A percentile compares a stretch with the other conserved stretches of the same genome.
phyloP scores from a whole-genome alignment of 2,329 filamentous ascomycete genomes.

The Calonectria pteridis region DNA sequence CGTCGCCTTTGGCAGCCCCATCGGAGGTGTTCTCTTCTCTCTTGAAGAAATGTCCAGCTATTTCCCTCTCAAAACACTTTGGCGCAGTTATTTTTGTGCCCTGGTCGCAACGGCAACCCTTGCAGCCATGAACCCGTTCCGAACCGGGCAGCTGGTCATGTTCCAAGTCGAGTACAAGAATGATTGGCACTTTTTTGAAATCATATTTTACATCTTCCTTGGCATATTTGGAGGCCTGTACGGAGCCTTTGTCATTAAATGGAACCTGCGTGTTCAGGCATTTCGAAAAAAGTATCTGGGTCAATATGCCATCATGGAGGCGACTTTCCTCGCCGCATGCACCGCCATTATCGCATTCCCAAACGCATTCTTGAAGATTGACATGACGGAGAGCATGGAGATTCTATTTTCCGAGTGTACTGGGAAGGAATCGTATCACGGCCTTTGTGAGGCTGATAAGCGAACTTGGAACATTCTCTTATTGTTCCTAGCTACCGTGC shows the following conservation, averaged over 20 bases:
- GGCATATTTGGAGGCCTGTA: slow-evolving; percentile 96
- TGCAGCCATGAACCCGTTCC: slow-evolving; percentile 96
- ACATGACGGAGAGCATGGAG: slow-evolving; percentile 99
- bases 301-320: slow-evolving; percentile 87
- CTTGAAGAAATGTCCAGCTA: slow-evolving; percentile 98
- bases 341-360: slow-evolving; percentile 97
- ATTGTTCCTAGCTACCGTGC: slow-evolving; percentile 80
- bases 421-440: slow-evolving; percentile 87
- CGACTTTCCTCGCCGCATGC: slow-evolving; percentile 82
- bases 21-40: slow-evolving; percentile 96
- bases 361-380: slow-evolving; percentile 93
- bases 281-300: slow-evolving; percentile 94
- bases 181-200: slow-evolving; percentile 97
- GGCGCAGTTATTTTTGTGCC: slow-evolving; percentile 98
- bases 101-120: slow-evolving; percentile 93
- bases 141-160: slow-evolving; percentile 98
- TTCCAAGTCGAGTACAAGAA: slow-evolving; percentile 97
- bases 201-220: slow-evolving; percentile 91
- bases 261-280: slow-evolving; percentile 90
- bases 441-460: slow-evolving; percentile 84
- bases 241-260: slow-evolving; percentile 97
- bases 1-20: slow-evolving; percentile 96
- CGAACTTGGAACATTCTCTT: slow-evolving; percentile 84
- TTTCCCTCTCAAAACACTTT: slow-evolving; percentile 96
- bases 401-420: slow-evolving; percentile 96